Percentiles rank a stretch among this genome's conserved stretches.
phyloP scores from a whole-genome alignment of 306 rosid species.

The Coriaria nepalensis region DNA sequence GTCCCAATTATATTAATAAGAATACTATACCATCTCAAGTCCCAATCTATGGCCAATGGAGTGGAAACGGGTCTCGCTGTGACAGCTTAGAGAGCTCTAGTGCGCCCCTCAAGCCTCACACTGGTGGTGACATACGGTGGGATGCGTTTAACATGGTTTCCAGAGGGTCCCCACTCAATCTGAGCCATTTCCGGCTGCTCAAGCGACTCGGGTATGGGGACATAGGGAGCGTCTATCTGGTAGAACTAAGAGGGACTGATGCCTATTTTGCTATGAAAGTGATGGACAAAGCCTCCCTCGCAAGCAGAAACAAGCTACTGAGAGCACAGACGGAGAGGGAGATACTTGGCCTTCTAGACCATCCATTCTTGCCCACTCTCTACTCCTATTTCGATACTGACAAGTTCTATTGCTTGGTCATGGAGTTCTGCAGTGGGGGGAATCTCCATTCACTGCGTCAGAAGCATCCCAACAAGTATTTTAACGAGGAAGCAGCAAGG shows the following conservation, averaged over 20 bases:
- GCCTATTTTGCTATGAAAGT: slow-evolving; percentile 77
- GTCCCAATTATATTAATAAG: slow-evolving; percentile 1
- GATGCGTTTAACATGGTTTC: slow-evolving; percentile 53
- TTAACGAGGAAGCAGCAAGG: slow-evolving; percentile 90
- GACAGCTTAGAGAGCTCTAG: slow-evolving; percentile 61
- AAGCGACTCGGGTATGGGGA: slow-evolving; percentile 82
- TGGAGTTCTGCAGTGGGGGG: slow-evolving; percentile 92
- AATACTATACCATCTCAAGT: not conserved
- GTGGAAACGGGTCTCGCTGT: slow-evolving; percentile 36
- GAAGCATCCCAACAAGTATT: slow-evolving; percentile 76
- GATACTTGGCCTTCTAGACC: slow-evolving; percentile 90
- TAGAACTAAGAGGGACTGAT: slow-evolving; percentile 47
- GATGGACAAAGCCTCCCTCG: slow-evolving; percentile 82
- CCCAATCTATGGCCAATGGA: slow-evolving; percentile 21
- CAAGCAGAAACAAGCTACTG: slow-evolving; percentile 69
- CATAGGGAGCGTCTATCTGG: slow-evolving; percentile 76
- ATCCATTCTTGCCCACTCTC: slow-evolving; percentile 85
- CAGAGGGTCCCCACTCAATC: slow-evolving; percentile 36
- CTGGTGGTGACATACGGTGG: slow-evolving; percentile 85
- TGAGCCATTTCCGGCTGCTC: slow-evolving; percentile 62
- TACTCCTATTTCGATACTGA: slow-evolving; percentile 77
- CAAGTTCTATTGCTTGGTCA: slow-evolving; percentile 65
- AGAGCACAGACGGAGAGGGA: slow-evolving; percentile 83
- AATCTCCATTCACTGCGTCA: slow-evolving; percentile 85
- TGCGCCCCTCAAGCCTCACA: slow-evolving; percentile 57